These are phyloP conservation scores for Hortaea werneckii DNA, from an alignment of 2,329 filamentous ascomycete genomes.

Conservation along the genomic window DNA sequence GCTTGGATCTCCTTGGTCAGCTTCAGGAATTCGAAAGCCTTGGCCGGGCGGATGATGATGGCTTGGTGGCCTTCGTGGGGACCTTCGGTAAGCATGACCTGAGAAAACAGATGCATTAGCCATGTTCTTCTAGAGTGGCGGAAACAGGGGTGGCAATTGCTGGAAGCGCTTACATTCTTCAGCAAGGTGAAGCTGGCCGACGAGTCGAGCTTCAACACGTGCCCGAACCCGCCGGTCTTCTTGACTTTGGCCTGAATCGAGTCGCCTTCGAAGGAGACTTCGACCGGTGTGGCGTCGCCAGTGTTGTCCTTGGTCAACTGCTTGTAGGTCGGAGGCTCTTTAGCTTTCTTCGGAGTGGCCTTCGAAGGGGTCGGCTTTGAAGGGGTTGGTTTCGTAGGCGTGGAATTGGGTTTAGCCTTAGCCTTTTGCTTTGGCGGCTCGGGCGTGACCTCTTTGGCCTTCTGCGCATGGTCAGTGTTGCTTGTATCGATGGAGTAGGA, in stretches of 20 bases:
- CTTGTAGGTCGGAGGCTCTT: slow-evolving; percentile 6
- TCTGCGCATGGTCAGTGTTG: slow-evolving; percentile 4
- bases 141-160: too few species aligned
- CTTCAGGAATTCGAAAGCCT: slow-evolving; percentile 24
- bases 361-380: background rate
- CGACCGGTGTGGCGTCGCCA: slow-evolving; percentile 12
- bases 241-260: slow-evolving; percentile 10
- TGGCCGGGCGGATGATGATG: slow-evolving; percentile 25
- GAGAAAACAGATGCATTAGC: background rate
- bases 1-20: slow-evolving; percentile 19
- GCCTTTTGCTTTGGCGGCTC: slow-evolving; percentile 6
- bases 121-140: background rate
- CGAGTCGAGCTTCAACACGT: slow-evolving; percentile 23
- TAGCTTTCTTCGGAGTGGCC: slow-evolving; percentile 8
- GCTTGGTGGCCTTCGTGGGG: slow-evolving; percentile 24
- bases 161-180: slow-evolving; percentile 18
- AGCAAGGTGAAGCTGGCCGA: slow-evolving; percentile 22
- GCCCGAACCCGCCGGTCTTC: slow-evolving; percentile 15
- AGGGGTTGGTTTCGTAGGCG: too few species aligned
- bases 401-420: background rate
- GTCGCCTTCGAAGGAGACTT: slow-evolving; percentile 16
- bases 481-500: background rate
- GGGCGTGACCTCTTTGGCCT: slow-evolving; percentile 5
- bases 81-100: slow-evolving; percentile 18
- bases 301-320: slow-evolving; percentile 7